These are phyloP conservation scores for Trichomonas vaginalis DNA, from an alignment of 208 protist genomes.

Conservation along the genomic window DNA sequence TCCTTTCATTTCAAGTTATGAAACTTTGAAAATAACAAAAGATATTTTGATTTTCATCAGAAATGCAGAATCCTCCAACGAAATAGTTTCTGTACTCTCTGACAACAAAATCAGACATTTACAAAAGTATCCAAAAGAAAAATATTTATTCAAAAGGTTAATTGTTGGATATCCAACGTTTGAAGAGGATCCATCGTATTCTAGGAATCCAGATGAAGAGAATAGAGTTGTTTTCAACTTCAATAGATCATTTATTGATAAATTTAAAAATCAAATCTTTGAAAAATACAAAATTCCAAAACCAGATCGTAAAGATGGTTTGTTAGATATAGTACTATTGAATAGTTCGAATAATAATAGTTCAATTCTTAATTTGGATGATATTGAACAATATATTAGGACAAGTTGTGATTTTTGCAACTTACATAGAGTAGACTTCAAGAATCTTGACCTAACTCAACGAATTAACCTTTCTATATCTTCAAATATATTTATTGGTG, in stretches of 20 bases:
- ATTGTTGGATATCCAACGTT: background rate
- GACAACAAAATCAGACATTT: background rate
- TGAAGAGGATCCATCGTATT: background rate
- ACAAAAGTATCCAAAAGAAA: background rate
- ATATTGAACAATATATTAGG: background rate
- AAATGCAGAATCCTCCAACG: background rate
- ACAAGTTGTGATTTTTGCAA: background rate
- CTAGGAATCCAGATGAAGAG: background rate
- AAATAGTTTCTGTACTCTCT: background rate
- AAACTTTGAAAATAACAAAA: background rate
- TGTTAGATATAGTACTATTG: background rate
- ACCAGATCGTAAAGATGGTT: background rate
- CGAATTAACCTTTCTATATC: background rate
- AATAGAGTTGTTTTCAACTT: background rate
- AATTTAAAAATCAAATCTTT: background rate
- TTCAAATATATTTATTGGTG: background rate
- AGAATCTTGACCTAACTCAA: background rate
- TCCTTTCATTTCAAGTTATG: background rate
- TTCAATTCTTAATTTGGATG: background rate
- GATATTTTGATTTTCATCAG: background rate
- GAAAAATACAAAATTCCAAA: background rate
- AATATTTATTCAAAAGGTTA: background rate
- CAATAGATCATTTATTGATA: background rate
- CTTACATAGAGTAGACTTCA: background rate
- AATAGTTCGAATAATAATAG: background rate